phyloP scores from a whole-genome alignment of 2,329 filamentous ascomycete genomes.

The Phaeosphaeria sp. region DNA sequence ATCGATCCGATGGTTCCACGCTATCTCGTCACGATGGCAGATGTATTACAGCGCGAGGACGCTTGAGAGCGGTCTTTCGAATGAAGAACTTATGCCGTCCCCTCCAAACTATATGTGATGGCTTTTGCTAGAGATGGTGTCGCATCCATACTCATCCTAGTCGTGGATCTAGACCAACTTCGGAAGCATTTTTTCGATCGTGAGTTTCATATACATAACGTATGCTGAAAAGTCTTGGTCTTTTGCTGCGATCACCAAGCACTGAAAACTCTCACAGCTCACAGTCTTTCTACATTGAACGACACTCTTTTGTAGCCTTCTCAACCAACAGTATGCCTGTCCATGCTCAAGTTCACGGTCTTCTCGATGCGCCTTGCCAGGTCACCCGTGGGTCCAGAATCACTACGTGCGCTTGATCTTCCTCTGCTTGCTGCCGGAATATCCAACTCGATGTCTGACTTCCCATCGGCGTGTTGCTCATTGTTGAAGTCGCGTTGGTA shows the following conservation, averaged over 20 bases:
- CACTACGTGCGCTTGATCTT: neutral
- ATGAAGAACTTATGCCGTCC: too few species aligned
- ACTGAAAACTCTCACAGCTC: too few species aligned
- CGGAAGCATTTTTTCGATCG: too few species aligned
- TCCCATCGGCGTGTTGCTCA: neutral
- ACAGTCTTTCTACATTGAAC: neutral
- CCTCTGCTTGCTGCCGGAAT: neutral
- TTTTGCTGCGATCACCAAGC: too few species aligned
- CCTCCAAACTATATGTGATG: too few species aligned
- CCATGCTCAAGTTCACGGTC: neutral
- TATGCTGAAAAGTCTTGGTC: too few species aligned
- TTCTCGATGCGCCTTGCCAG: neutral
- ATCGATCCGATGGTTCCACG: neutral
- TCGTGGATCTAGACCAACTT: too few species aligned
- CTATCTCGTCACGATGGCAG: neutral
- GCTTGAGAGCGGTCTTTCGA: too few species aligned
- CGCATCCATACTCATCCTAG: too few species aligned
- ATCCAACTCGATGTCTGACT: neutral
- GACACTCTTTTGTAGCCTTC: neutral
- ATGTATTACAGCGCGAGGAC: too few species aligned
- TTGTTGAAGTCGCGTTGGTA: constrained; percentile 34
- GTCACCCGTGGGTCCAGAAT: neutral
- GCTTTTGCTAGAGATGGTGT: too few species aligned
- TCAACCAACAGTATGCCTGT: neutral
- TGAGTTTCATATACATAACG: too few species aligned